These are phyloP conservation scores for Zhuliangozyma parablackwelliae DNA, from an alignment of 1,139 yeast species.

Conservation along the genomic window DNA sequence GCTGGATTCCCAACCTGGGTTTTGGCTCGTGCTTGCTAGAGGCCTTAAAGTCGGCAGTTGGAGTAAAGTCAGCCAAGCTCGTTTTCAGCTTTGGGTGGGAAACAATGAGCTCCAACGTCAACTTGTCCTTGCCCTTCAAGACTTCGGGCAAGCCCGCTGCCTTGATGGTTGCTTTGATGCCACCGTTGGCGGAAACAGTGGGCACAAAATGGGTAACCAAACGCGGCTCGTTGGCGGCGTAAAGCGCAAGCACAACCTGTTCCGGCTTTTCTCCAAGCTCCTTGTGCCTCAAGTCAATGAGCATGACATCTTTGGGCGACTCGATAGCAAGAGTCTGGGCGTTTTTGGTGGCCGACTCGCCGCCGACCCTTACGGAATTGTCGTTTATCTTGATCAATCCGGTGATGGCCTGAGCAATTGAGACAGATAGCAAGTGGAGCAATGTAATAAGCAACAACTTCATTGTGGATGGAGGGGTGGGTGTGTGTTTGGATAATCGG, in stretches of 20 bases:
- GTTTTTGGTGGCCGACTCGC: constrained; percentile 26
- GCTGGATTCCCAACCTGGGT: constrained; percentile 44
- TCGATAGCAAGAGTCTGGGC: constrained; percentile 29
- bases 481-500: not conserved
- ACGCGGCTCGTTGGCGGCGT: constrained; percentile 23
- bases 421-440: constrained; percentile 7
- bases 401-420: constrained; percentile 23
- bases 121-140: constrained; percentile 30
- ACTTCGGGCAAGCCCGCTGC: constrained; percentile 33
- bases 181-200: constrained; percentile 13
- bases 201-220: constrained; percentile 25
- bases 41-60: constrained; percentile 24
- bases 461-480: constrained; percentile 7
- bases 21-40: constrained; percentile 26
- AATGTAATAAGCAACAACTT: constrained; percentile 9
- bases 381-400: constrained; percentile 25
- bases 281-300: constrained; percentile 19
- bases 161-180: constrained; percentile 23
- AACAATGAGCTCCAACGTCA: constrained; percentile 30
- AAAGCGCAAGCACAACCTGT: constrained; percentile 20
- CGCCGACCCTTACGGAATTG: constrained; percentile 27
- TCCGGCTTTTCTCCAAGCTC: constrained; percentile 20
- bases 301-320: constrained; percentile 29
- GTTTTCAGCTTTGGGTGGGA: not conserved
- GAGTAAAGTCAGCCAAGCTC: constrained; percentile 21